Percentiles rank a stretch among this genome's conserved stretches.
These are phyloP conservation scores for Penicillium ucsense DNA, from an alignment of 495 filamentous ascomycete genomes.

Conservation along the genomic window DNA sequence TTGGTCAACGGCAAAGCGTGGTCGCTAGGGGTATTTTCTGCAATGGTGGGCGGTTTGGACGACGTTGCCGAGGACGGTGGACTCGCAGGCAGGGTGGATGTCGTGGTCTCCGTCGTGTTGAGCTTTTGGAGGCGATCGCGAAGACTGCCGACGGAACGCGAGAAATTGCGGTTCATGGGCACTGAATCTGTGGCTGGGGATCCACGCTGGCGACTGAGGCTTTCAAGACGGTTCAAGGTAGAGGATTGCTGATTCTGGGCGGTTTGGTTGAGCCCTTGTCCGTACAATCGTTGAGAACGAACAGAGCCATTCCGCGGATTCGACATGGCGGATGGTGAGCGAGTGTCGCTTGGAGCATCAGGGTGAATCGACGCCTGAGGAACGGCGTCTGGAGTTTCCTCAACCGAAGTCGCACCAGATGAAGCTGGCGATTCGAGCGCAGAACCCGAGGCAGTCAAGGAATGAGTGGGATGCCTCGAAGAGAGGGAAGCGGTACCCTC, in stretches of 20 bases:
- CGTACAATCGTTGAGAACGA: constrained; percentile 72
- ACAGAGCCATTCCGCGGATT: constrained; percentile 42
- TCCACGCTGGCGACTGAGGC: constrained; percentile 45
- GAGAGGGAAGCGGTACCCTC: constrained; percentile 60
- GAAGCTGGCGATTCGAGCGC: constrained; percentile 62
- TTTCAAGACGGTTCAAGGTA: constrained; percentile 68
- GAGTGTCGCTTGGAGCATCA: constrained; percentile 6
- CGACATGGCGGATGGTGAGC: constrained; percentile 11
- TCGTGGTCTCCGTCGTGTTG: constrained; percentile 28
- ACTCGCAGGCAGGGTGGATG: constrained; percentile 38
- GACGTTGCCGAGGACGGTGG: constrained; percentile 38
- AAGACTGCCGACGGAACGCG: constrained; percentile 47
- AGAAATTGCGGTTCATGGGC: constrained; percentile 29
- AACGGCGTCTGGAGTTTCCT: constrained; percentile 56
- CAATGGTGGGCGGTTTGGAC: constrained; percentile 15
- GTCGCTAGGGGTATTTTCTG: constrained; percentile 17
- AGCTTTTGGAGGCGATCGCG: constrained; percentile 47
- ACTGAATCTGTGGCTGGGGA: constrained; percentile 29
- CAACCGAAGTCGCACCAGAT: constrained; percentile 84
- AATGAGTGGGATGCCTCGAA: constrained; percentile 71
- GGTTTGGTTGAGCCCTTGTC: constrained; percentile 71
- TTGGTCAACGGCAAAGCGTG: constrained; percentile 13
- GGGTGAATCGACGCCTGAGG: constrained; percentile 23
- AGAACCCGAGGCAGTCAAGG: constrained; percentile 71
- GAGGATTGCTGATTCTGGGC: constrained; percentile 72